Evolutionary conservation across 768 basidiomycete genomes (phyloP), one percentile per base, ranked within the genome.

Genomic region (Pholiota microspora): DNA sequence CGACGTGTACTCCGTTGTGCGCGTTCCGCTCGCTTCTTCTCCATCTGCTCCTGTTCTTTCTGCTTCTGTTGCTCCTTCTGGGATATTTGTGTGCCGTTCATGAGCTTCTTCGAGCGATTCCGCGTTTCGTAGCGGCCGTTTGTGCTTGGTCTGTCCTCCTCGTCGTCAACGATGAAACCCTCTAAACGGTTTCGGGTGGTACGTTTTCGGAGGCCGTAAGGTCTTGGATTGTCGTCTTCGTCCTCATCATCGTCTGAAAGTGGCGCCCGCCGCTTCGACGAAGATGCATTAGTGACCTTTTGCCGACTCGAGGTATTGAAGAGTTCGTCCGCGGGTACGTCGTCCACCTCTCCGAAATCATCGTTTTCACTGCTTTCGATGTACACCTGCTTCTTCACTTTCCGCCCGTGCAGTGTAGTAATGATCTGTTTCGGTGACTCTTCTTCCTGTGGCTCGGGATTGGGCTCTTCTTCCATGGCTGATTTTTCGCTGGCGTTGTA

Each of bases 401-500:
- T 75, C 28, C 83, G 69, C 13, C 84, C 82, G 27, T 77, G 64
- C 18, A 32, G 59, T 0, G 76, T 67, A 3, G 57, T 66, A 2
- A 58, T 60, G 47, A 66, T 64, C 58, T 68, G 61, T 8, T 67
- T 49, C 3, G 62, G 62, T 31, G 66, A 62, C 29, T 77, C 67
- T 9, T 77, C 71, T 9, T 70, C 69, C 18, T 68, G 67, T 9
- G 52, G 58, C 15, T 62, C 63, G 23, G 64, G 59, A 13, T 62
- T 62, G n/a, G 60, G 57, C 7, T 64, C 67, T 42, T 66, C 68
- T 49, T 63, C 62, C 40, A 73, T 68, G 51, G 72, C 67, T 2
- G 75, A 77, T 59, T 74, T 75, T 47, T 79, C 79, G 51, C 77
- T 78, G 53, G 70, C 75, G 53, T 76, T 71, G 62, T 81, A 82